A percentile compares a stretch with the other conserved stretches of the same genome.
phyloP scores from a whole-genome alignment of 192 early-diverging fungal species.

The Linnemannia schmuckeri region DNA sequence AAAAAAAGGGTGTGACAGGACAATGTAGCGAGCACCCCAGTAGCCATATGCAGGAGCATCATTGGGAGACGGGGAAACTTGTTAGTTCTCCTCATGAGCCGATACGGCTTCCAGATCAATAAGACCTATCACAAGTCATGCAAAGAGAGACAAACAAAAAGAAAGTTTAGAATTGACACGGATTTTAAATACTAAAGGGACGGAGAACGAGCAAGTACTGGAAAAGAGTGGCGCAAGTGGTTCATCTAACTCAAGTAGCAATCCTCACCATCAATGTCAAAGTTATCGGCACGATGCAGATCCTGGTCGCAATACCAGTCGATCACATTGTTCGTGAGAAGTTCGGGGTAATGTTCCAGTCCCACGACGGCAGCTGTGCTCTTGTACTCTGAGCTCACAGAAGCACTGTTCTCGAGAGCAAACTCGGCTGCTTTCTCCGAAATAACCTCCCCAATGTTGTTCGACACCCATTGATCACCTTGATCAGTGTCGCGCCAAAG shows the following conservation, averaged over 20 bases:
- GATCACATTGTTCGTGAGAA: not conserved
- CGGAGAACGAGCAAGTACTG: not conserved
- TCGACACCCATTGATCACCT: constrained; percentile 5
- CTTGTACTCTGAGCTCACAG: not conserved
- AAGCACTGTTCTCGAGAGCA: not conserved
- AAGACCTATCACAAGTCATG: not conserved
- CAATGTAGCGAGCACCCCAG: not conserved
- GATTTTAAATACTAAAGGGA: not conserved
- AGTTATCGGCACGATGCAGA: constrained; percentile 6
- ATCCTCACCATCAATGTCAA: constrained; percentile 22
- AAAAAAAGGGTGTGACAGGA: not conserved
- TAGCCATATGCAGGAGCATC: not conserved
- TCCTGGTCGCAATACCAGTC: constrained; percentile 14
- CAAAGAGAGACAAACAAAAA: not conserved
- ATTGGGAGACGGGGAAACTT: not conserved
- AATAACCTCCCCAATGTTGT: constrained; percentile 14
- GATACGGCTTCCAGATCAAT: constrained; percentile 38
- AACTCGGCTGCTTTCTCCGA: not conserved
- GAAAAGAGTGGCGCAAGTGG: too few species aligned
- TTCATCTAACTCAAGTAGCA: not conserved
- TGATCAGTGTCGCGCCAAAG: constrained; percentile 10
- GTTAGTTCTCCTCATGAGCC: not conserved
- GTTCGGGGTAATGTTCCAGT: constrained; percentile 6
- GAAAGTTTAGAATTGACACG: not conserved
- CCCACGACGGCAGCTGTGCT: not conserved